Evolutionary conservation across 192 early-diverging fungal genomes (phyloP), one percentile per base, ranked within the genome.

Genomic region (Phycomyces nitens): DNA sequence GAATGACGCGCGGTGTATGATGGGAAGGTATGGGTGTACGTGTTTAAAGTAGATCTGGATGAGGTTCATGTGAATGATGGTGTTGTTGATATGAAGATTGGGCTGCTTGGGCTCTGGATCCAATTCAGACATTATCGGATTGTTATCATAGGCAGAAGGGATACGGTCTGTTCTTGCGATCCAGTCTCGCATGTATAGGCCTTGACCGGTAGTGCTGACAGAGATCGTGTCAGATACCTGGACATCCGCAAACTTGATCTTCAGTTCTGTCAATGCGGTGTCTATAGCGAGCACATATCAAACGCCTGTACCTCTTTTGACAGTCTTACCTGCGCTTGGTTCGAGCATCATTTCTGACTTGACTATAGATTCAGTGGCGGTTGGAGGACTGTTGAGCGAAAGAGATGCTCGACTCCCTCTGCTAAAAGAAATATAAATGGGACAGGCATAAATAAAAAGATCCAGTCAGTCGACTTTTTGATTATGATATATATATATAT

Each of bases 191-290:
- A 66, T 49, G 29, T 66, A 66, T 27, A 66, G 29, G 14, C 56
- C 64, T 43, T 66, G 64, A 22, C 64, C 64, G 26, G 57, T 51
- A 38, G 55, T 59, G 24, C 15, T 50, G 8, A 66, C 41, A 2
- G 29, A 51, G 2, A 47, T 47, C 5, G 15, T 47, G 44, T 47
- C 44, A n/a, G 11, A n/a, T 14, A 47, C 3, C 12, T 47, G 44
- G 18, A 47, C 18, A 18, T 47, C 44, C 18, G 44, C 18, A 18
- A n/a, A 47, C 44, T 47, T 47, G 44, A 18, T 18, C 44, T 47
- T 47, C 18, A 18, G 18, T 47, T 47, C 11, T 53, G 4, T 34
- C 38, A n/a, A 54, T 40, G 22, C 22, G 52, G 52, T 24, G 29
- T 34, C 29, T 34, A 34, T 34, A 34, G 29, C 29, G 29, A 34